Evolutionary conservation across 805 yeast species (phyloP), one percentile per base, ranked within the genome.

Genomic region (Barnettozyma californica): DNA sequence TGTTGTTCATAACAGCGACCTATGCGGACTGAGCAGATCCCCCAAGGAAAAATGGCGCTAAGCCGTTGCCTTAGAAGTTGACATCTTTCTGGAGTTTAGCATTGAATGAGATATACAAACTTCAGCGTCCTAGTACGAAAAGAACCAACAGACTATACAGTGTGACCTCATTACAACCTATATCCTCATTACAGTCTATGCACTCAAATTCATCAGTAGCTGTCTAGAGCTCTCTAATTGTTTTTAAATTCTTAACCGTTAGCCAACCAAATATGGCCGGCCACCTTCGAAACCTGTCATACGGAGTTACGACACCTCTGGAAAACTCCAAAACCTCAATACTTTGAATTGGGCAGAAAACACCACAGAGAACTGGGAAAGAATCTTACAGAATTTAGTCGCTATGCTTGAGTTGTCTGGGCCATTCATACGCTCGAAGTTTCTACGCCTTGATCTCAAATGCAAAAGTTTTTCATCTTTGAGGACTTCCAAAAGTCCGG

Each of bases 401-500:
- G 33, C 7, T 5, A 9, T 14, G 2, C 6, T 16, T 29, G 33
- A 29, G 16, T 16, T 13, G 16, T 4, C 16, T 29, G n/a, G 3
- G 7, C 33, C 9, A 13, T 13, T 5, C 4, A 3, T 8, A n/a
- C 16, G 4, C 33, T 29, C 33, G 33, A 29, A 29, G 7, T 29
- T 29, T 8, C n/a, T 8, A 11, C 16, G 5, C 33, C 33, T 29
- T 29, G 11, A 13, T 8, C 16, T 29, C 33, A 29, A 29, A 13
- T 29, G n/a, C 33, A 8, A 13, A 29, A 29, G 14, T 3, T 13
- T n/a, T 14, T 8, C 33, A 29, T 5, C 5, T 4, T 29, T 13
- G 33, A 29, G n/a, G 6, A 10, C 41, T 23, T 26, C 33, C 43
- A 19, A 46, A 46, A 46, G 45, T 46, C 48, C 48, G 48, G 36